Evolutionary conservation across 495 filamentous ascomycete genomes (phyloP), one percentile per base, ranked within the genome.

Genomic region (Tuber microsphaerosporum): DNA sequence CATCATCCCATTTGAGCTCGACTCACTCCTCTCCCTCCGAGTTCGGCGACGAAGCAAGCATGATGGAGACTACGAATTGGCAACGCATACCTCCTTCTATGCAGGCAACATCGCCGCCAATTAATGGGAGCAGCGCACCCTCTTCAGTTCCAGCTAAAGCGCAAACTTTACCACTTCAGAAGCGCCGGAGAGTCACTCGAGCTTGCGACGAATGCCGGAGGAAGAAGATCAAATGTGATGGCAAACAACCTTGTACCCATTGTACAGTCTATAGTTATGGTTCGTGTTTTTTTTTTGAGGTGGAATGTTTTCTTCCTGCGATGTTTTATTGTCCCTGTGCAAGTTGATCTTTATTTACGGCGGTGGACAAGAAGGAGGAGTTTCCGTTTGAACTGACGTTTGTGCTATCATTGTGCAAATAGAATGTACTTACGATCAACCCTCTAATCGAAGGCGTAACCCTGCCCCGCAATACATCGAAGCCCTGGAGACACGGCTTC

Each of bases 401-500:
- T 34, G 70, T 73, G 20, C 65, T 71, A 44, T 74, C 71, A 48
- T 19, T 65, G 26, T 34, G 56, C 26, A 31, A 31, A 65, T 82
- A 99, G 95, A 98, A 75, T 99, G 95, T 84, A 97, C 95, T 7
- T 98, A 97, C 85, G 96, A 99, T 80, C 96, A 99, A 80, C 95
- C 95, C 22, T 98, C 95, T 45, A 97, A 97, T 83, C 90, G 95
- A 72, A 89, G 94, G 80, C 92, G 95, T 81, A 99, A 97, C 82
- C 94, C 95, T 46, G 91, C 93, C 44, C 95, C 95, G 51, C 93
- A 97, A 83, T 97, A 97, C 84, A 92, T 97, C 80, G 95, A 99
- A 84, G 92, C 92, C 0, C 85, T 99, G 43, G 96, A 98, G 83
- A 89, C 87, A 65, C 90, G 92, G 72, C 86, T 97, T 44, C 92